These are phyloP conservation scores for Phyllosticta paracitricarpa DNA, from an alignment of 2,329 filamentous ascomycete genomes.

Conservation along the genomic window DNA sequence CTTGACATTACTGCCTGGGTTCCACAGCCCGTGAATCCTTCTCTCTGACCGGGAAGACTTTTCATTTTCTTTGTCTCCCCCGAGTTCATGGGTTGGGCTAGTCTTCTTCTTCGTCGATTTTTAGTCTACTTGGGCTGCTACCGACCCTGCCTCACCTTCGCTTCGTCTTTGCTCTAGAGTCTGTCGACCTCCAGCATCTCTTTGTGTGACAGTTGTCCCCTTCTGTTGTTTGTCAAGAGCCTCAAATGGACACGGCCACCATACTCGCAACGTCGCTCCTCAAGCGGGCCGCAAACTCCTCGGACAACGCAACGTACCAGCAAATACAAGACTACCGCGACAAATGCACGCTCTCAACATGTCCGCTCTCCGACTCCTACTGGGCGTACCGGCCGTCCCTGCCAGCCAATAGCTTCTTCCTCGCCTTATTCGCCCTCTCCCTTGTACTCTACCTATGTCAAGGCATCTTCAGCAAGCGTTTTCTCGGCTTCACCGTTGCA, in stretches of 20 bases:
- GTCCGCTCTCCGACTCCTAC: constrained; percentile 30
- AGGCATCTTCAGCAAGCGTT: constrained; percentile 27
- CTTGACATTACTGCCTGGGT: background rate
- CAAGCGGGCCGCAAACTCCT: background rate
- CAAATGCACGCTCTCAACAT: constrained; percentile 28
- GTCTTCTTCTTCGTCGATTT: background rate
- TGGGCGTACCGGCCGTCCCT: constrained; percentile 37
- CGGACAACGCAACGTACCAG: constrained; percentile 11
- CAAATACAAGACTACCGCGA: constrained; percentile 17
- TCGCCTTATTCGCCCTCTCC: constrained; percentile 34
- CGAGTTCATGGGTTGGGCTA: background rate
- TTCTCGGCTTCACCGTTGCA: constrained; percentile 33
- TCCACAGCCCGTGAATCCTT: background rate
- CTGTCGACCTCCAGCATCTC: background rate
- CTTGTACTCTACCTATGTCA: constrained; percentile 29
- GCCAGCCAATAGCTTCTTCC: constrained; percentile 31
- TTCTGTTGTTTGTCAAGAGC: background rate
- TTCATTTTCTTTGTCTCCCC: background rate
- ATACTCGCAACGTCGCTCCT: background rate
- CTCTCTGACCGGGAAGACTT: background rate
- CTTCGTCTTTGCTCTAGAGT: background rate
- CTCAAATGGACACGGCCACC: background rate
- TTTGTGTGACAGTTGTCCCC: background rate
- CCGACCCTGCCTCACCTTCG: background rate
- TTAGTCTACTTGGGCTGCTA: background rate